Percentiles rank a stretch among this genome's conserved stretches.
phyloP scores from a whole-genome alignment of 768 basidiomycete species.

The Trametes cingulata region DNA sequence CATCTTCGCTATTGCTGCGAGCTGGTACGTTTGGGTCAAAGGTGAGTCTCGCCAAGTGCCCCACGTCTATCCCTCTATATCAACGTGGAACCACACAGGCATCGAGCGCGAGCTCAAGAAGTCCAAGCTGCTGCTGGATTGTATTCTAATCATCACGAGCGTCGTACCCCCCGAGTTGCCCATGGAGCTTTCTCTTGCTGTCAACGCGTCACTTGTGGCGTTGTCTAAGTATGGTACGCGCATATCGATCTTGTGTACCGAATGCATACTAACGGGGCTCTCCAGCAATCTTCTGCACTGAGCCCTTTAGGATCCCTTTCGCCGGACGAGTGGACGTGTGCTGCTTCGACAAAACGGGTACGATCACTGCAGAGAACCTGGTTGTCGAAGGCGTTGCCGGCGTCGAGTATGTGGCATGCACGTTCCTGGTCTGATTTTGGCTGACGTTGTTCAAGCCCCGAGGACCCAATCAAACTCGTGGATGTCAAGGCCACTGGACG shows the following conservation, averaged over 20 bases:
- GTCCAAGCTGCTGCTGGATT: conserved; percentile 92
- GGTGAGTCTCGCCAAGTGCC: conserved; percentile 50
- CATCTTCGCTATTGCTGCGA: conserved; percentile 96
- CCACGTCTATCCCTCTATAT: too few relatives aligned
- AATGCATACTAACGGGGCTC: not conserved
- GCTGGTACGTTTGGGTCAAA: conserved; percentile 98
- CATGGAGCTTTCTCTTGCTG: conserved; percentile 96
- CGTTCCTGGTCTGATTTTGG: not conserved
- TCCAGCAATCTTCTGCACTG: conserved; percentile 96
- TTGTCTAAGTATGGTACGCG: conserved; percentile 85
- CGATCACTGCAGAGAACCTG: conserved; percentile 94
- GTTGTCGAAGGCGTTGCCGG: conserved; percentile 94
- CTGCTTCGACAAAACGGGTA: conserved; percentile 99
- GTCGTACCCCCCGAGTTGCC: conserved; percentile 98
- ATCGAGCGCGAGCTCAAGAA: conserved; percentile 92
- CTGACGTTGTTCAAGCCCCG: conserved; percentile 42
- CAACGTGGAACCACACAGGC: conserved; percentile 44
- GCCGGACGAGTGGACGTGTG: conserved; percentile 97
- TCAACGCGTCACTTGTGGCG: conserved; percentile 92
- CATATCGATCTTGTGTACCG: not conserved
- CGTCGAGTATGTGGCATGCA: conserved; percentile 63
- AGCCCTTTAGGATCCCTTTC: conserved; percentile 96
- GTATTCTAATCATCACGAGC: conserved; percentile 93
- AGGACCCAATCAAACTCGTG: conserved; percentile 65
- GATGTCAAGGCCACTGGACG: conserved; percentile 74